Evolutionary conservation across 306 rosid genomes (phyloP), one percentile per base, ranked within the genome.

Genomic region (Cucumis sativus): DNA sequence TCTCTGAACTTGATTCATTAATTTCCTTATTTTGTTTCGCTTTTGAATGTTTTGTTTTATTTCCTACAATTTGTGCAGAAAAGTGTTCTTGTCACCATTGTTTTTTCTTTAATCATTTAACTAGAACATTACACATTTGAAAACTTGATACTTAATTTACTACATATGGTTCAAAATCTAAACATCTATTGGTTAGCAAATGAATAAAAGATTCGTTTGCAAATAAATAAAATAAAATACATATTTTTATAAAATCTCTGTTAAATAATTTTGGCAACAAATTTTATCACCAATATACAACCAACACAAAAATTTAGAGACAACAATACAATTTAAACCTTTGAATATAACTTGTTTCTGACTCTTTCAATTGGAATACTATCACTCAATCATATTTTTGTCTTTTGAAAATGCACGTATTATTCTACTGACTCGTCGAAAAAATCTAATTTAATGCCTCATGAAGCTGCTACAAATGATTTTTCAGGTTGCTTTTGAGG

Each of bases 401-500:
- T 21, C 57, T 45, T 47, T 14, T 41, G 47, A 54, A 51, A 51
- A 52, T 15, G 64, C 62, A 16, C 2, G 6, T 54, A 7, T 30
- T 5, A 16, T 25, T 17, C 62, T 73, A 8, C 28, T 8, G 14
- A 45, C 37, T 49, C 28, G 21, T 25, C 6, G 11, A 40, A 52
- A 11, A 37, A 17, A 40, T 25, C 5, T 33, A 33, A 33, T 33
- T 33, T 21, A 65, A 33, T 41, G 70, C 11, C 37, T 43, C 40
- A 55, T 41, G 67, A 73, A 61, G 47, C 56, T 78, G 54, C 23
- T 43, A 14, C 3, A 57, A 51, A 14, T 86, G 77, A 82, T 77
- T 84, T 28, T 84, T 78, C 91, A 95, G 98, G 97, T 92, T 84
- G 97, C 99, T 82, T 95, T 90, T 74, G 99, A 95, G 88, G 93